phyloP scores from a whole-genome alignment of 768 basidiomycete species.

The Dacryopinax primogenitus region DNA sequence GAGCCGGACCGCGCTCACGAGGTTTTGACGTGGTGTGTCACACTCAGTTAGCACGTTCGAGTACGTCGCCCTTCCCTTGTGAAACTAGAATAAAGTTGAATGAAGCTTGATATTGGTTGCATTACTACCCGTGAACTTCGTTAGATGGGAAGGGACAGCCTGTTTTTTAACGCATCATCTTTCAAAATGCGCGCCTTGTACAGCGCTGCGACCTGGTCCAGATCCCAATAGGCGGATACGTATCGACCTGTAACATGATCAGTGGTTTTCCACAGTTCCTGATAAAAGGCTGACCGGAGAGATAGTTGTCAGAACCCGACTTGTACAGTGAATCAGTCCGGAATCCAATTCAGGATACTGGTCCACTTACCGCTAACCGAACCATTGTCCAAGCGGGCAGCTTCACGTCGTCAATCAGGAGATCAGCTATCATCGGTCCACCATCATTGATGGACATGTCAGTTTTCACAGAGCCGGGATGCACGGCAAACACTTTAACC shows the following conservation, averaged over 20 bases:
- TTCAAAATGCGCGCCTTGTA: background rate
- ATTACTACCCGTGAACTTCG: background rate
- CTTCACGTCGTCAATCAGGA: background rate
- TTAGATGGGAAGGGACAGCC: conserved; percentile 1
- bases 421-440: conserved; percentile 1
- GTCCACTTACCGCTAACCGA: background rate
- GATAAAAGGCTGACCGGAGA: background rate
- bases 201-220: conserved; percentile 1
- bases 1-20: background rate
- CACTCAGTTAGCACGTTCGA: background rate
- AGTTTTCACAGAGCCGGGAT: conserved; percentile 15
- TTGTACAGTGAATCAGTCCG: conserved; percentile 10
- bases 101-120: background rate
- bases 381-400: conserved; percentile 11
- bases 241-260: background rate
- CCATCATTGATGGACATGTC: conserved; percentile 12
- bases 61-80: background rate
- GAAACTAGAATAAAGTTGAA: background rate
- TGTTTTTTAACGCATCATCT: conserved; percentile 2
- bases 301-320: background rate
- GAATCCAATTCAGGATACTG: conserved; percentile 10
- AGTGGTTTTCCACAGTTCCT: background rate
- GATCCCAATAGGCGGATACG: conserved; percentile 11
- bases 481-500: conserved; percentile 11
- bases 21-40: background rate